These are phyloP conservation scores for Medicago truncatula DNA, from an alignment of 306 rosid species.

Conservation along the genomic window DNA sequence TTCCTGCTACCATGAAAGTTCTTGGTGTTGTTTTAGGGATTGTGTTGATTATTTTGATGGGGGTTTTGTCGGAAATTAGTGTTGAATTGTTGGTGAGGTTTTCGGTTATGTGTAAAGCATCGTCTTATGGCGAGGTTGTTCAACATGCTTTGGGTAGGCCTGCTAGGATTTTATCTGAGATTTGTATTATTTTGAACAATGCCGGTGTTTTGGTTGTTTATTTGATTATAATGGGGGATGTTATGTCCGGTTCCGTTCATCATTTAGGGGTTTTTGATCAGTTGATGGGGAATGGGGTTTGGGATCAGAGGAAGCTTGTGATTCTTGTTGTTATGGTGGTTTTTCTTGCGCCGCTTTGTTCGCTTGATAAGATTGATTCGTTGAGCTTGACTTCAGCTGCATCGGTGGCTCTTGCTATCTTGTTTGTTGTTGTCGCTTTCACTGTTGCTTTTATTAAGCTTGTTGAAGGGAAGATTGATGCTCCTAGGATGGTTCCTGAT, in stretches of 20 bases:
- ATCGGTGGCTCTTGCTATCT: slow-evolving; percentile 85
- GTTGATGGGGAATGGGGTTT: slow-evolving; percentile 80
- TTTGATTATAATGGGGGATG: slow-evolving; percentile 97
- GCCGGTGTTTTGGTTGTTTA: slow-evolving; percentile 88
- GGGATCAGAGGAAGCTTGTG: slow-evolving; percentile 92
- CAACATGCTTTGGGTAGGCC: slow-evolving; percentile 80
- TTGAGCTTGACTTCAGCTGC: slow-evolving; percentile 97
- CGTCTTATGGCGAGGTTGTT: slow-evolving; percentile 89
- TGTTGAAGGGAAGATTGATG: slow-evolving; percentile 58
- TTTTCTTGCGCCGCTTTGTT: slow-evolving; percentile 91
- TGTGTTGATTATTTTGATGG: slow-evolving; percentile 74
- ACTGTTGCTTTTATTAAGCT: slow-evolving; percentile 73
- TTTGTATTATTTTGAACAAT: slow-evolving; percentile 80
- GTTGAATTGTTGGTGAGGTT: slow-evolving; percentile 77
- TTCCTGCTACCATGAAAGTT: slow-evolving; percentile 98
- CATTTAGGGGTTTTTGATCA: slow-evolving; percentile 94
- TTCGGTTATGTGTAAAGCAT: slow-evolving; percentile 69
- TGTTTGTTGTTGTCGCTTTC: slow-evolving; percentile 79
- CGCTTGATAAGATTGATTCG: slow-evolving; percentile 87
- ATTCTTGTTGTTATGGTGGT: slow-evolving; percentile 66
- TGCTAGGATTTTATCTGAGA: slow-evolving; percentile 74
- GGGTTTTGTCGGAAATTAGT: slow-evolving; percentile 81
- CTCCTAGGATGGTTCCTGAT: slow-evolving; percentile 87
- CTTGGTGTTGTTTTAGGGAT: slow-evolving; percentile 78
- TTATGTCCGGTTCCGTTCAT: slow-evolving; percentile 89